Evolutionary conservation across 768 basidiomycete species (phyloP), one percentile per base, ranked within the genome.

Genomic region (Leucosporidium scottii): DNA sequence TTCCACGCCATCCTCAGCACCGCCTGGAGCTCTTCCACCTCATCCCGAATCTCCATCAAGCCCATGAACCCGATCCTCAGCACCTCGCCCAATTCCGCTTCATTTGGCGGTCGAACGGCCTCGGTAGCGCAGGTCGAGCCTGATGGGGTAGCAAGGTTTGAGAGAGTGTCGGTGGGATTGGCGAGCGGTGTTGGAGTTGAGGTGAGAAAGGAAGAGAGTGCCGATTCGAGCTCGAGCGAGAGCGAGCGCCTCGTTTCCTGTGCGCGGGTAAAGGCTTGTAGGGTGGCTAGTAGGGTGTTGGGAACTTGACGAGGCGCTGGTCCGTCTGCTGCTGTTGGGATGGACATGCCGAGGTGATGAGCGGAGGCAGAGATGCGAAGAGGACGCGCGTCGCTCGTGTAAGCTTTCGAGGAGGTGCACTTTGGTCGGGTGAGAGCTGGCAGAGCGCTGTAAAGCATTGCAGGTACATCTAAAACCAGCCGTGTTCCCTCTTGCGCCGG

Each of bases 41-140:
- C 64, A 34, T 56, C 58, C 55, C 67, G 64, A 30, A 68, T 59
- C 48, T 71, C 64, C 31, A 71, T 51, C 9, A 71, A 25, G 0
- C 70, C 70, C 18, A 31, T 63, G 17, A 71, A 71, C 4, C 34
- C 62, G 30, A 71, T 68, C 44, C 49, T 39, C 48, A 71, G 58
- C 10, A 68, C 48, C 28, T 71, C 57, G 13, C 65, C 12, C n/a
- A 71, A 59, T 25, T 71, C 70, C 17, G 18, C 25, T 28, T 68
- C 53, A 25, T 39, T 50, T 23, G 68, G 68, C 36, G 60, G 39
- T 6, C 44, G 55, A 20, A 30, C 17, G 7, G 70, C 64, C 27
- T 71, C 70, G 20, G 20, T 17, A 4, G 58, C 30, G 58, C 70
- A 71, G n/a, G 66, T 54, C 10, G 66, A 62, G 0, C 44, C 9